Percentiles rank a stretch among this genome's conserved stretches.
phyloP scores from a whole-genome alignment of 2,329 filamentous ascomycete genomes.

The Knufia petricola region DNA sequence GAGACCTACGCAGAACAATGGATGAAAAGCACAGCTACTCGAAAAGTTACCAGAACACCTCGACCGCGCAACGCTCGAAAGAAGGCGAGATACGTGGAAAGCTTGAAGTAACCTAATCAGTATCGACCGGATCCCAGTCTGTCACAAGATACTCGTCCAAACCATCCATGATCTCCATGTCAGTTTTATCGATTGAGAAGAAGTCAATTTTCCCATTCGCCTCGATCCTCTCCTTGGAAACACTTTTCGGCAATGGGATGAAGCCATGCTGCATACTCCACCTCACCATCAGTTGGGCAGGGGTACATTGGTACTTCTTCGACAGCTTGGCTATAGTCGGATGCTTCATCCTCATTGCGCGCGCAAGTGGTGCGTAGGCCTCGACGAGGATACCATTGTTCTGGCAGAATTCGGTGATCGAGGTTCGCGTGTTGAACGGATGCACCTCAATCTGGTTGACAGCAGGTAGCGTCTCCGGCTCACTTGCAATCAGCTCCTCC shows the following conservation, averaged over 20 bases:
- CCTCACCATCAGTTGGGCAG: slow-evolving; percentile 64
- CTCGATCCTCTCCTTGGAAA: slow-evolving; percentile 50
- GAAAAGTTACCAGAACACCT: too few relatives aligned
- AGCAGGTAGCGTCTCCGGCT: slow-evolving; percentile 53
- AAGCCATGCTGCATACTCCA: slow-evolving; percentile 70
- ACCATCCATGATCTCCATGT: slow-evolving; percentile 45
- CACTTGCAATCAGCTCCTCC: slow-evolving; percentile 56
- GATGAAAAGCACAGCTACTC: not conserved
- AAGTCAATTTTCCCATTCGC: slow-evolving; percentile 55
- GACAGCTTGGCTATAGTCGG: slow-evolving; percentile 52
- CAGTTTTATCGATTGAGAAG: slow-evolving; percentile 18
- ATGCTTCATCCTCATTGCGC: slow-evolving; percentile 61
- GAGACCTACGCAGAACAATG: slow-evolving; percentile 1
- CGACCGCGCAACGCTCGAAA: too few relatives aligned
- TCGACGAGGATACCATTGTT: slow-evolving; percentile 60
- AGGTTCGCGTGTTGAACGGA: slow-evolving; percentile 65
- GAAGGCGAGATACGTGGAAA: not conserved
- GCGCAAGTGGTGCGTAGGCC: slow-evolving; percentile 69
- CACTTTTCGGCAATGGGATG: slow-evolving; percentile 65
- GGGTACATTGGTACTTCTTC: slow-evolving; percentile 59
- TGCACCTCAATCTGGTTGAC: slow-evolving; percentile 78
- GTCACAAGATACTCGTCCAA: slow-evolving; percentile 66
- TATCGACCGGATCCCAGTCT: slow-evolving; percentile 39
- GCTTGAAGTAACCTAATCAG: not conserved
- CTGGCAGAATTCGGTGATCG: slow-evolving; percentile 58